phyloP scores from a whole-genome alignment of 192 early-diverging fungal species.

The Gryganskiella cystojenkinii region DNA sequence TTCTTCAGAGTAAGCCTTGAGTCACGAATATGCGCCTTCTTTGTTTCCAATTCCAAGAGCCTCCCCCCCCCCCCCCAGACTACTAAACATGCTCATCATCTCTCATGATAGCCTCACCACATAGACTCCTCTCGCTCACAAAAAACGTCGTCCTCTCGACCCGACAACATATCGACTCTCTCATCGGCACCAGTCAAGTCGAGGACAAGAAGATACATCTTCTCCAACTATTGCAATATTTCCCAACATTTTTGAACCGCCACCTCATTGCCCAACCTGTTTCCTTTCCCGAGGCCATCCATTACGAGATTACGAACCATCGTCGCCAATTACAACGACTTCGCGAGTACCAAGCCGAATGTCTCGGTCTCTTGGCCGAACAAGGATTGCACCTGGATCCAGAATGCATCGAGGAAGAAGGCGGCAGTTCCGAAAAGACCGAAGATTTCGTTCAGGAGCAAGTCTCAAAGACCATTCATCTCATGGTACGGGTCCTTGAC shows the following conservation, averaged over 20 bases:
- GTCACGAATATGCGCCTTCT: constrained; percentile 1
- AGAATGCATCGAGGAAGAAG: constrained; percentile 37
- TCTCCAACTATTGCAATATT: constrained; percentile 30
- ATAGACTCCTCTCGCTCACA: constrained; percentile 19
- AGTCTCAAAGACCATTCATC: constrained; percentile 30
- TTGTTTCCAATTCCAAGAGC: constrained; percentile 23
- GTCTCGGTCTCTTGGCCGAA: constrained; percentile 71
- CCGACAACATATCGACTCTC: constrained; percentile 28
- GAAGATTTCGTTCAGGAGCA: constrained; percentile 45
- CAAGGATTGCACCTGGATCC: constrained; percentile 56
- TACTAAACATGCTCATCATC: constrained; percentile 11
- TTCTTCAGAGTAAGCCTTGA: constrained; percentile 57
- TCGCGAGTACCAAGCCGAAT: constrained; percentile 67
- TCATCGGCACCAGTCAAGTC: constrained; percentile 17
- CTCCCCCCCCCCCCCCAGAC: constrained; percentile 8
- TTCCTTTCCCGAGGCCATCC: constrained; percentile 59
- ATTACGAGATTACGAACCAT: constrained; percentile 70
- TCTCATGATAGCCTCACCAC: constrained; percentile 21
- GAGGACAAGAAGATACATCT: constrained; percentile 4
- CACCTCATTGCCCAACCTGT: constrained; percentile 36
- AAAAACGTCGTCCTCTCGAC: constrained; percentile 20
- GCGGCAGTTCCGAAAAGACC: neutral
- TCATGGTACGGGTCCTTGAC: constrained; percentile 24
- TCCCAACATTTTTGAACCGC: constrained; percentile 43
- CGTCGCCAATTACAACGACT: constrained; percentile 56